These are phyloP conservation scores for Penicillium hesseltinei DNA, from an alignment of 2,329 filamentous ascomycete species.

Conservation along the genomic window DNA sequence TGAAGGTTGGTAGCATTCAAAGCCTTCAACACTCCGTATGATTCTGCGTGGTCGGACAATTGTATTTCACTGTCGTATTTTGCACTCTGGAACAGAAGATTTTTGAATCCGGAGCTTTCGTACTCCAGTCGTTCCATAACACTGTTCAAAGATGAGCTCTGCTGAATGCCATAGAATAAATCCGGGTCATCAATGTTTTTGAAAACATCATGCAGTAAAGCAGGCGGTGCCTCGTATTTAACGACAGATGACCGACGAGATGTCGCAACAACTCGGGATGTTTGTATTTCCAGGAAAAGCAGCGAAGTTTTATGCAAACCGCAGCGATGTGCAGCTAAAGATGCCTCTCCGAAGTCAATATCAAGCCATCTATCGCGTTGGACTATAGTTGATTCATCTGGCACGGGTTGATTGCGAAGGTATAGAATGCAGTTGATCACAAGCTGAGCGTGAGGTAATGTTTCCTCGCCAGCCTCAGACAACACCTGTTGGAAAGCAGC, in stretches of 20 bases:
- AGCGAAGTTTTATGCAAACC: constrained; percentile 85
- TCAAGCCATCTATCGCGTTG: constrained; percentile 84
- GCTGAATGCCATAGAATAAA: constrained; percentile 86
- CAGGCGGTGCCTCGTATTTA: constrained; percentile 56
- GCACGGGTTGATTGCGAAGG: constrained; percentile 74
- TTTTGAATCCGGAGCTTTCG: constrained; percentile 82
- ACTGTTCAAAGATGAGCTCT: constrained; percentile 71
- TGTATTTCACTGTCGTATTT: constrained; percentile 83
- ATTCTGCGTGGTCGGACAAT: constrained; percentile 57
- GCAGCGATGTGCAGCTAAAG: constrained; percentile 71
- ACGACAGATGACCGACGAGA: constrained; percentile 66
- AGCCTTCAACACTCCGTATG: constrained; percentile 69
- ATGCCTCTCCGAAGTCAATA: constrained; percentile 69
- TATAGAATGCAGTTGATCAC: constrained; percentile 81
- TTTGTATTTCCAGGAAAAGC: constrained; percentile 73
- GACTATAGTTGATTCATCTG: constrained; percentile 72
- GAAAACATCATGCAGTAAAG: constrained; percentile 77
- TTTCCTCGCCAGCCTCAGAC: constrained; percentile 39
- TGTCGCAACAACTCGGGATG: constrained; percentile 55
- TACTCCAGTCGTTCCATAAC: constrained; percentile 83
- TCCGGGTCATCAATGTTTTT: constrained; percentile 94
- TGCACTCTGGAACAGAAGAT: constrained; percentile 84
- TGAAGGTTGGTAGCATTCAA: constrained; percentile 79
- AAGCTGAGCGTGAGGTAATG: constrained; percentile 65
- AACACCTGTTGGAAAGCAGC: constrained; percentile 65